These are phyloP conservation scores for Centrapalus pauciflorus DNA, from an alignment of 129 eudicot species.

Conservation along the genomic window DNA sequence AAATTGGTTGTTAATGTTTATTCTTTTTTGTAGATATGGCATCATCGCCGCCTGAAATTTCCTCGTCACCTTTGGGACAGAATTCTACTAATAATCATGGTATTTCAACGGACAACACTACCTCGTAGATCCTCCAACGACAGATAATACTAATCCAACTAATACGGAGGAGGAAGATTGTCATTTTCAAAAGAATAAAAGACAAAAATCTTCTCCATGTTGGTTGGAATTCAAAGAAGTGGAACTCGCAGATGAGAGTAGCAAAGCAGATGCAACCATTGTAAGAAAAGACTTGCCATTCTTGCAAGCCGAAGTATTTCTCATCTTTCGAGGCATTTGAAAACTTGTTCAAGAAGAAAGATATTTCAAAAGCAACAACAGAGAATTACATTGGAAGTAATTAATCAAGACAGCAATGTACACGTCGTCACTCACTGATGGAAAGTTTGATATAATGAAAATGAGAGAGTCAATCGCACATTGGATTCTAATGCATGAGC, in stretches of 20 bases:
- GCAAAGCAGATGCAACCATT: background rate
- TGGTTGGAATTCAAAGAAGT: background rate
- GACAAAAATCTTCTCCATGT: background rate
- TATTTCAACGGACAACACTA: too few species aligned
- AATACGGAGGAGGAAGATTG: background rate
- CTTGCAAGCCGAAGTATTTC: background rate
- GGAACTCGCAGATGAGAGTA: background rate
- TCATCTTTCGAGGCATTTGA: background rate
- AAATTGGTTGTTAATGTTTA: too few species aligned
- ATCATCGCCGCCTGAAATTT: too few species aligned
- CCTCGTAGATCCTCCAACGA: too few species aligned
- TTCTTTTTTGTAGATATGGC: too few species aligned
- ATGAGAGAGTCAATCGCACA: too few species aligned
- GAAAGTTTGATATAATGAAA: too few species aligned
- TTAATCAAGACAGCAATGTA: background rate
- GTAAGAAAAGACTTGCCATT: background rate
- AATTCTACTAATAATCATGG: too few species aligned
- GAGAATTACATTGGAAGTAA: background rate
- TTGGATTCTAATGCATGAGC: too few species aligned
- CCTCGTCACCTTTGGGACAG: too few species aligned
- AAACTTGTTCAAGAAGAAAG: background rate
- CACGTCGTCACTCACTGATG: background rate
- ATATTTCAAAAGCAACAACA: slow-evolving; percentile 2
- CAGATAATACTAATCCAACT: too few species aligned
- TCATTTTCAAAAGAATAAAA: background rate